Conservation (phyloP, 2,329 filamentous ascomycete genomes). For the Penicillium psychrosexuale region DNA sequence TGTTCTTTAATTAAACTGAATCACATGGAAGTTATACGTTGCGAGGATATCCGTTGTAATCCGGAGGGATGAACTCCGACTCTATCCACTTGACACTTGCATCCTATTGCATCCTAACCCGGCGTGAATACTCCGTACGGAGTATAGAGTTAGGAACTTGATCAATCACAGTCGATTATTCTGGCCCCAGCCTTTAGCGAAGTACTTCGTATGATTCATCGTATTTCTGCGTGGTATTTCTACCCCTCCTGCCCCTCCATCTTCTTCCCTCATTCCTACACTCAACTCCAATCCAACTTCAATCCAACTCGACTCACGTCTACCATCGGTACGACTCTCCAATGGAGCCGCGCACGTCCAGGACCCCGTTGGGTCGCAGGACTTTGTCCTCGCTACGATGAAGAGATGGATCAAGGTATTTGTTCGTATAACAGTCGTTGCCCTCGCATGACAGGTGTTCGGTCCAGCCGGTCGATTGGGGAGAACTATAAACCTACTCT, state of each 20-base stretch:
- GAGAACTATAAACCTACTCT: not conserved
- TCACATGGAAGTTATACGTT: not conserved
- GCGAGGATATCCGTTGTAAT: not conserved
- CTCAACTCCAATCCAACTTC: not conserved
- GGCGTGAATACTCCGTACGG: too few species aligned
- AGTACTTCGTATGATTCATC: not conserved
- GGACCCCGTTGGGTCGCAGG: constrained; percentile 4
- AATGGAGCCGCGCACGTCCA: constrained; percentile 30
- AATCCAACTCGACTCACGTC: not conserved
- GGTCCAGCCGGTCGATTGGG: constrained; percentile 12
- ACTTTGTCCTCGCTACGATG: constrained; percentile 27
- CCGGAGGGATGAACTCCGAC: constrained; percentile 4
- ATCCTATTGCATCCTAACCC: too few species aligned
- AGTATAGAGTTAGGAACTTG: constrained; percentile 6
- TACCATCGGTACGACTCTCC: constrained; percentile 31
- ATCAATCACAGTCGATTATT: constrained; percentile 10
- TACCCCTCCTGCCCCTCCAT: constrained; percentile 16
- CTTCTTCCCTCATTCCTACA: constrained; percentile 2
- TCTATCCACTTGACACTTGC: not conserved
- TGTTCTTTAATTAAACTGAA: not conserved
- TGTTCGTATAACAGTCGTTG: constrained; percentile 41
- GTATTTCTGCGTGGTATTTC: constrained; percentile 14
- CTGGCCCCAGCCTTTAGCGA: constrained; percentile 7
- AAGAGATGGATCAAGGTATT: constrained; percentile 44
- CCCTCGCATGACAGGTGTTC: constrained; percentile 47